Evolutionary conservation across 2,329 filamentous ascomycete species (phyloP).

Genomic region (Diaporthe helianthi): DNA sequence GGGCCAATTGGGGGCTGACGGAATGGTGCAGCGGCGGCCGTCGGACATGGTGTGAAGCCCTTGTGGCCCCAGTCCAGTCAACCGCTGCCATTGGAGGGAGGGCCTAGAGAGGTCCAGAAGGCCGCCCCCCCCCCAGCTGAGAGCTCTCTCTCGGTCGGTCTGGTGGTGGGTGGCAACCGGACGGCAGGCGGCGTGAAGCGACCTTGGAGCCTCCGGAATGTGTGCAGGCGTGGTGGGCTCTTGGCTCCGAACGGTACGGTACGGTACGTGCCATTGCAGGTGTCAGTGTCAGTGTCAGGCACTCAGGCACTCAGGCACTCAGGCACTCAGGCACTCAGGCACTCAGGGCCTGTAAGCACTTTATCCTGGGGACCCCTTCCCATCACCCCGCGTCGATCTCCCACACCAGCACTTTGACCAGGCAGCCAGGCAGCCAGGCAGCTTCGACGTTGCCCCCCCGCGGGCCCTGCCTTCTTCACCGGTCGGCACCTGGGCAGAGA

Average conservation of each 20-base stretch:
- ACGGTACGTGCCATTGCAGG: conserved; percentile 23
- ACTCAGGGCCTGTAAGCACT: conserved; percentile 22
- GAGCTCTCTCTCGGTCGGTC: too few species aligned
- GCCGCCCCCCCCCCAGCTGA: too few species aligned
- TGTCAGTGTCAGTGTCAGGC: too few species aligned
- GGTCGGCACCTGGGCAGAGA: conserved; percentile 21
- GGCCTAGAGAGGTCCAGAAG: neutral
- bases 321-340: too few species aligned
- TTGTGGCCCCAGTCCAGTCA: conserved; percentile 8
- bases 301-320: too few species aligned
- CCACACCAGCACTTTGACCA: too few species aligned
- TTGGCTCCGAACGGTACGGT: neutral
- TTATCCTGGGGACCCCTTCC: neutral
- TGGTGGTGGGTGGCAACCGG: conserved; percentile 20
- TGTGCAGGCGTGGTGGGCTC: neutral
- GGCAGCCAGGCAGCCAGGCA: too few species aligned
- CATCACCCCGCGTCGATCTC: neutral
- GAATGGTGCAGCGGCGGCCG: conserved; percentile 21
- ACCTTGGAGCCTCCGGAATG: conserved; percentile 17
- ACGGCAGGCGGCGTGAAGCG: conserved; percentile 29
- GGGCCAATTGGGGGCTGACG: too few species aligned
- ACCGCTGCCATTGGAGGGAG: conserved; percentile 3
- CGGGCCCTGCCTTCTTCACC: conserved; percentile 1
- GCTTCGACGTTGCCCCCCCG: conserved; percentile 1
- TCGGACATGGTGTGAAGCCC: conserved; percentile 21